Conservation (phyloP, 2,329 filamentous ascomycete species). For the Curvularia verruculosa region DNA sequence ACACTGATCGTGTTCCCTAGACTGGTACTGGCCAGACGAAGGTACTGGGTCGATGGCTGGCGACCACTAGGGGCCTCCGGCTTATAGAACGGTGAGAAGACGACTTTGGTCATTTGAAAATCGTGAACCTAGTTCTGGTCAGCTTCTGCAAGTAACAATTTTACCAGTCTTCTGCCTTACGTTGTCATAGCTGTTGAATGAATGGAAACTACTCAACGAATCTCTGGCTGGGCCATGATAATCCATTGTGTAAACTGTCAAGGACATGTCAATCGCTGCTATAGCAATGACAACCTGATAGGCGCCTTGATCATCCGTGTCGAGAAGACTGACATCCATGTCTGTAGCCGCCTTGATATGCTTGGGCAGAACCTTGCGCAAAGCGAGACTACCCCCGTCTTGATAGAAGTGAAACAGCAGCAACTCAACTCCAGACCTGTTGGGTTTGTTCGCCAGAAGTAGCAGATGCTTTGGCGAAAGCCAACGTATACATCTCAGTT, state of each 20-base stretch:
- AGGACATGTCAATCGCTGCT: constrained; percentile 78
- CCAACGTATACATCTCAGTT: constrained; percentile 63
- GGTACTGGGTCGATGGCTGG: constrained; percentile 58
- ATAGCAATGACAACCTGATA: constrained; percentile 82
- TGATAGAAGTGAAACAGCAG: constrained; percentile 65
- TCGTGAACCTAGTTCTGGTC: constrained; percentile 47
- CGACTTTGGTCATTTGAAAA: constrained; percentile 64
- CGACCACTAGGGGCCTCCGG: constrained; percentile 33
- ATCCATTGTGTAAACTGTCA: constrained; percentile 78
- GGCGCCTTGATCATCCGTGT: constrained; percentile 63
- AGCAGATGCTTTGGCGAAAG: constrained; percentile 60
- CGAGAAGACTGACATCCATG: constrained; percentile 75
- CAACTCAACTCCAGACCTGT: constrained; percentile 62
- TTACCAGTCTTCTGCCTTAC: constrained; percentile 48
- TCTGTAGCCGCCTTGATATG: constrained; percentile 76
- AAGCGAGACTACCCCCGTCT: constrained; percentile 57
- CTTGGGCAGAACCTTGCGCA: constrained; percentile 66
- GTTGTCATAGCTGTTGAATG: constrained; percentile 59
- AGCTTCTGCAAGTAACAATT: constrained; percentile 1
- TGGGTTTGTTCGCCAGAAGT: constrained; percentile 62
- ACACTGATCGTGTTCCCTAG: constrained; percentile 80
- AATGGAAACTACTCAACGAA: constrained; percentile 56
- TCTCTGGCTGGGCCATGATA: constrained; percentile 60
- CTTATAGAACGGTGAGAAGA: constrained; percentile 55
- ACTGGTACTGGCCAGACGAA: constrained; percentile 82